These are phyloP conservation scores for Penicillium chermesinum DNA, from an alignment of 495 filamentous ascomycete genomes.

Conservation along the genomic window DNA sequence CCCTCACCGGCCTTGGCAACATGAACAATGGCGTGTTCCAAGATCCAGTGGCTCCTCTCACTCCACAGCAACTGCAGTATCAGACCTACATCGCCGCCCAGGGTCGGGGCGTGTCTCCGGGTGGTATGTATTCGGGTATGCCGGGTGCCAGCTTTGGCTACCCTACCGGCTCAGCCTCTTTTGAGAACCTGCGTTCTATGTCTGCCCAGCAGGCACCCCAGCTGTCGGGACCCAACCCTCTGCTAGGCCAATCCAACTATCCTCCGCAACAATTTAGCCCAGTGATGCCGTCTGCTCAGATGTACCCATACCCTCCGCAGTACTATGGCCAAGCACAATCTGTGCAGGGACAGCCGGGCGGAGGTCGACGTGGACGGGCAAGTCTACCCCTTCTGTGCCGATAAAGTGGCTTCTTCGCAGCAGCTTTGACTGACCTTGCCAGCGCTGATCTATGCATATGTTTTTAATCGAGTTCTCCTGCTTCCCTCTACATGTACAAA, in stretches of 20 bases:
- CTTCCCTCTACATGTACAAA: slow-evolving; percentile 43
- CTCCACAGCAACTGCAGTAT: slow-evolving; percentile 46
- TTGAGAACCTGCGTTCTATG: slow-evolving; percentile 42
- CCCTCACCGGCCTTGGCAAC: slow-evolving; percentile 24
- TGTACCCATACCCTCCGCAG: slow-evolving; percentile 51
- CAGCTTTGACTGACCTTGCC: neutral
- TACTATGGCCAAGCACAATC: slow-evolving; percentile 44
- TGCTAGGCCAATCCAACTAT: slow-evolving; percentile 41
- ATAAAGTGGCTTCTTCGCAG: neutral
- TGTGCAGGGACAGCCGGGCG: slow-evolving; percentile 40
- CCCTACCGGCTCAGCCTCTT: slow-evolving; percentile 30
- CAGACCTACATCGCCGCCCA: slow-evolving; percentile 41
- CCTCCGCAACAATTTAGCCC: slow-evolving; percentile 45
- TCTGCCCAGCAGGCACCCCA: slow-evolving; percentile 31
- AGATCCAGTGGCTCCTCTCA: slow-evolving; percentile 35
- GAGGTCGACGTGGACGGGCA: slow-evolving; percentile 48
- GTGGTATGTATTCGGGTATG: slow-evolving; percentile 39
- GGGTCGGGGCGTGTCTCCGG: slow-evolving; percentile 40
- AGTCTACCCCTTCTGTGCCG: slow-evolving; percentile 24
- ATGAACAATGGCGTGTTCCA: slow-evolving; percentile 34
- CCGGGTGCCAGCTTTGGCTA: slow-evolving; percentile 38
- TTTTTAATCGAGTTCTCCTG: slow-evolving; percentile 33
- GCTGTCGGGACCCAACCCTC: slow-evolving; percentile 32
- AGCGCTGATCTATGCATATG: slow-evolving; percentile 32
- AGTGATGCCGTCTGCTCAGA: slow-evolving; percentile 40